Evolutionary conservation across 2,329 filamentous ascomycete genomes (phyloP), one percentile per base, ranked within the genome.

Genomic region (Trichoderma citrinoviride): DNA sequence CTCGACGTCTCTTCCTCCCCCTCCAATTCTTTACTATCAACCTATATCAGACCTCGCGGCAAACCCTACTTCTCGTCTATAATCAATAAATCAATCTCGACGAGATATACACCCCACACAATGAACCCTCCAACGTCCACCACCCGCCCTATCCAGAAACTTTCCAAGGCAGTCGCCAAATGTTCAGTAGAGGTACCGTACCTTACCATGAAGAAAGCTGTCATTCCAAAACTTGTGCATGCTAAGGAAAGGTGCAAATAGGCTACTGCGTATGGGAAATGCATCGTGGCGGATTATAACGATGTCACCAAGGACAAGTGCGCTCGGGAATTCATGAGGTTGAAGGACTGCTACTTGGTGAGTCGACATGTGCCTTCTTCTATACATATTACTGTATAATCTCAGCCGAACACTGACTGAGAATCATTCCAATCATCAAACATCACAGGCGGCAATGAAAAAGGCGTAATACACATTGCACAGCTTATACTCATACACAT

Each of bases 221-320:
- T 7, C 27, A n/a, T n/a, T 29, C 27, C 27, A 29, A n/a, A 8
- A 33, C 19, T 33, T 21, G 19, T n/a, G 17, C 14, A 21, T 61
- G 29, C 60, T 40, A 7, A 53, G 46, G 21, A 41, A 25, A 6
- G 33, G n/a, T 6, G 2, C 17, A n/a, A n/a, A 23, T 52, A 98
- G 94, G 90, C 92, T 60, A 83, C 92, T 3, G 82, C 86, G 14
- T 99, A 98, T 73, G 95, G 94, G 70, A 93, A 93, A 81, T 99
- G 95, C 75, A 88, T 99, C 68, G 85, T 94, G 57, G 86, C 87
- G 44, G 94, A 98, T 74, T 98, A 96, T 78, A 94, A 94, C 74
- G 87, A 92, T 4, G 87, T 97, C 3, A 86, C 93, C 71, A 96
- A 96, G 74, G 92, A 97, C 74, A 95, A 95, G 82, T 99, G 95